Evolutionary conservation across 176 grass and related monocot genomes (phyloP).

Genomic region (Bromus sterilis): DNA sequence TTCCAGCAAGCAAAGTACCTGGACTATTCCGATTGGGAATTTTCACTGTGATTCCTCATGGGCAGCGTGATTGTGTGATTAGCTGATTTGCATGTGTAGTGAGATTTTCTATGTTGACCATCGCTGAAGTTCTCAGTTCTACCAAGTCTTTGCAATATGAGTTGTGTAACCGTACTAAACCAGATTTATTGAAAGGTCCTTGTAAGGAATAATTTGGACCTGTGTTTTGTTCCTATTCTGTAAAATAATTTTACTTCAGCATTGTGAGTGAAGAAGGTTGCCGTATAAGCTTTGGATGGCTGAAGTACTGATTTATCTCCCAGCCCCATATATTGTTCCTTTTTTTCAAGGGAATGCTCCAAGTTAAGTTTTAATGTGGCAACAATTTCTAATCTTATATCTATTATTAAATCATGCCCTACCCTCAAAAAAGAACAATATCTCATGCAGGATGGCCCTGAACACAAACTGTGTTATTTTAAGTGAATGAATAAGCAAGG

Average conservation of each 20-base stretch:
- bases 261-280: neutral
- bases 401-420: slow-evolving; percentile 5
- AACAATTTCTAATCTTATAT: neutral
- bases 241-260: slow-evolving; percentile 6
- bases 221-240: neutral
- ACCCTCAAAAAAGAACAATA: slow-evolving; percentile 35
- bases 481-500: neutral
- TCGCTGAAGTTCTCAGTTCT: neutral
- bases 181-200: slow-evolving; percentile 22
- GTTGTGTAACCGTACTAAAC: slow-evolving; percentile 6
- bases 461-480: neutral
- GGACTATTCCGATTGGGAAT: neutral
- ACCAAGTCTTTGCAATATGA: neutral
- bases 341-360: neutral
- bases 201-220: neutral
- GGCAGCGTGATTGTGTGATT: neutral
- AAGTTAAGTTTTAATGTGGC: neutral
- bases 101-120: slow-evolving; percentile 15
- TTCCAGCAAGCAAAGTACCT: slow-evolving; percentile 20
- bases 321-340: neutral
- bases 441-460: neutral
- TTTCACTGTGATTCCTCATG: neutral
- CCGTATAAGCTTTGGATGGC: neutral
- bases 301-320: neutral
- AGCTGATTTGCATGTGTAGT: slow-evolving; percentile 1